A percentile compares a stretch with the other conserved stretches of the same genome.
Evolutionary conservation across 2,329 filamentous ascomycete species (phyloP).

Genomic region (Trichoderma koningii): DNA sequence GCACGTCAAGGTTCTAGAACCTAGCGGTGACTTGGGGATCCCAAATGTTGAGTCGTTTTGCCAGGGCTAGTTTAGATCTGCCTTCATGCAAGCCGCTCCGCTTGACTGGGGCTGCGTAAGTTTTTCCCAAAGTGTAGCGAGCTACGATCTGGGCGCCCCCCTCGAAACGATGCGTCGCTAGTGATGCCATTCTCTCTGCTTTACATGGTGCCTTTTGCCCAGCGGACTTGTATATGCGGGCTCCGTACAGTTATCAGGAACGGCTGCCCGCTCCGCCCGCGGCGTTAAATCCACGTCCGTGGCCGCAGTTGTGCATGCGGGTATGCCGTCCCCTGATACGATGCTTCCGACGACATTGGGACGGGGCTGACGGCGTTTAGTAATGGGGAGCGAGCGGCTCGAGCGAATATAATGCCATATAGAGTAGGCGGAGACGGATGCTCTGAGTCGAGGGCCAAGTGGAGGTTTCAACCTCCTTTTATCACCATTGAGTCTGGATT

Average conservation of each 20-base stretch:
- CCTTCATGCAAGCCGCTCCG: slow-evolving; percentile 48
- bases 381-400: slow-evolving; percentile 45
- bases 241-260: slow-evolving; percentile 31
- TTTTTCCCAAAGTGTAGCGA: slow-evolving; percentile 10
- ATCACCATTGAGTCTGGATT: background rate
- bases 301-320: slow-evolving; percentile 49
- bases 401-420: slow-evolving; percentile 43
- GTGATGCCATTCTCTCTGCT: slow-evolving; percentile 7
- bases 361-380: slow-evolving; percentile 47
- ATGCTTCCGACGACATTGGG: slow-evolving; percentile 44
- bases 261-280: slow-evolving; percentile 43
- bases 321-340: slow-evolving; percentile 45
- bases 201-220: too few species aligned
- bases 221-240: background rate
- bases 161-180: slow-evolving; percentile 5
- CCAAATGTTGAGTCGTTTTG: slow-evolving; percentile 42
- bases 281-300: slow-evolving; percentile 51
- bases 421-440: slow-evolving; percentile 33
- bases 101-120: slow-evolving; percentile 48
- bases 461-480: slow-evolving; percentile 12
- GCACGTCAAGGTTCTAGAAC: slow-evolving; percentile 54
- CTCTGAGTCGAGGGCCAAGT: background rate
- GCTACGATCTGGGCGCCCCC: slow-evolving; percentile 6
- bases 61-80: slow-evolving; percentile 55
- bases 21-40: slow-evolving; percentile 53